Percentiles rank a stretch among this genome's conserved stretches.
Evolutionary conservation across 108 stramenopile species (phyloP).

Genomic region (Pseudonitzschia multistriata): DNA sequence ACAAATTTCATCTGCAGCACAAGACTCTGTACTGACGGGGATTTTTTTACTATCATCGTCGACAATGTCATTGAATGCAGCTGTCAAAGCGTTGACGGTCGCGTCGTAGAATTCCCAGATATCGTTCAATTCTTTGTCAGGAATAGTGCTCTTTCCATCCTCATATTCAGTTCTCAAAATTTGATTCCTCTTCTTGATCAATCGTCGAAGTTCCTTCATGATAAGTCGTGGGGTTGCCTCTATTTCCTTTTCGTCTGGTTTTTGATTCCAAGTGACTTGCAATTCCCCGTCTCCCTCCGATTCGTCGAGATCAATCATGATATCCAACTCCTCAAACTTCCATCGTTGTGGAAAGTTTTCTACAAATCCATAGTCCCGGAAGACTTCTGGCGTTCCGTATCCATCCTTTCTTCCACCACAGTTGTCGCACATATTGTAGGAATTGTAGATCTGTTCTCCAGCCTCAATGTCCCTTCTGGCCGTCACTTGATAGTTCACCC

Average conservation of each 20-base stretch:
- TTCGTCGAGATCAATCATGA: slow-evolving; percentile 11
- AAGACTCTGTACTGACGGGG: neutral
- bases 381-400: slow-evolving; percentile 52
- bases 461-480: slow-evolving; percentile 41
- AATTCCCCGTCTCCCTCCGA: neutral
- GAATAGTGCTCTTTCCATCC: slow-evolving; percentile 50
- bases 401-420: slow-evolving; percentile 35
- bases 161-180: slow-evolving; percentile 5
- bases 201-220: slow-evolving; percentile 15
- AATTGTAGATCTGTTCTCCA: slow-evolving; percentile 62
- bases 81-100: slow-evolving; percentile 18
- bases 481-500: slow-evolving; percentile 17
- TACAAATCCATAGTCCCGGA: slow-evolving; percentile 68
- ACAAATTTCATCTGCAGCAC: neutral
- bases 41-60: slow-evolving; percentile 16
- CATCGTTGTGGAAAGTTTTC: slow-evolving; percentile 53
- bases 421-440: slow-evolving; percentile 63
- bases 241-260: neutral
- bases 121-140: slow-evolving; percentile 26
- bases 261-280: slow-evolving; percentile 9
- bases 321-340: slow-evolving; percentile 17
- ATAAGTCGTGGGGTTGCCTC: neutral
- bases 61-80: slow-evolving; percentile 21
- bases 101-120: slow-evolving; percentile 34
- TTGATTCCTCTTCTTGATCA: slow-evolving; percentile 21